Conservation (phyloP, 2,329 filamentous ascomycete genomes). For the Fusarium sororula region DNA sequence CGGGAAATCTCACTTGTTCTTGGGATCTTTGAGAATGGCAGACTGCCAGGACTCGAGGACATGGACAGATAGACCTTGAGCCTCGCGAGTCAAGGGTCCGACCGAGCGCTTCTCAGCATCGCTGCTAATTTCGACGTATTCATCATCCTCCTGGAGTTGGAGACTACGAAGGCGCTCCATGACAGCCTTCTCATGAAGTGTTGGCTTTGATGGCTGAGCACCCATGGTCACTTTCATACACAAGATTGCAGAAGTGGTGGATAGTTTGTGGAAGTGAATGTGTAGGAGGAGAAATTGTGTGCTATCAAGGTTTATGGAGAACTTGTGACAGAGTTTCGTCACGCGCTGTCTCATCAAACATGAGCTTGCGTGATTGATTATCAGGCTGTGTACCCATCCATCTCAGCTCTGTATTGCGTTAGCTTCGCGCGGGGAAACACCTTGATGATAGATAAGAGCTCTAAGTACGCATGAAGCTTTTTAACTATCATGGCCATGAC, state of each 20-base stretch:
- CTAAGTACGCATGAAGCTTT: neutral
- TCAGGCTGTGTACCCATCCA: neutral
- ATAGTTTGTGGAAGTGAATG: neutral
- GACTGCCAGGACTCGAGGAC: slow-evolving; percentile 68
- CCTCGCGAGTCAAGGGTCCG: slow-evolving; percentile 35
- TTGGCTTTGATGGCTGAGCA: slow-evolving; percentile 53
- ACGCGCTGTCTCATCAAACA: slow-evolving; percentile 30
- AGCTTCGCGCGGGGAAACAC: slow-evolving; percentile 12
- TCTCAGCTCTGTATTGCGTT: neutral
- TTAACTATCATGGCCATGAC: neutral
- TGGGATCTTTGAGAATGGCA: slow-evolving; percentile 69
- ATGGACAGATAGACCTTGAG: slow-evolving; percentile 60
- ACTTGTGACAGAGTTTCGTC: slow-evolving; percentile 11
- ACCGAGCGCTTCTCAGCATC: slow-evolving; percentile 42
- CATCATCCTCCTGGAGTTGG: slow-evolving; percentile 60
- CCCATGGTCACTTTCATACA: slow-evolving; percentile 50
- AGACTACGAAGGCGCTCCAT: slow-evolving; percentile 56
- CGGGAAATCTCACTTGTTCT: slow-evolving; percentile 62
- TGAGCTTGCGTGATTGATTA: neutral
- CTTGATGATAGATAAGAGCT: slow-evolving; percentile 3
- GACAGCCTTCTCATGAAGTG: slow-evolving; percentile 54
- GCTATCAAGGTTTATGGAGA: neutral
- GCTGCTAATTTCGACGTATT: slow-evolving; percentile 61
- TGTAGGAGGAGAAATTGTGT: neutral
- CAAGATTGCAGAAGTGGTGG: neutral